Base-by-base conservation (phyloP, 192 early-diverging fungal species). In the Obelidium mucronatum region DNA sequence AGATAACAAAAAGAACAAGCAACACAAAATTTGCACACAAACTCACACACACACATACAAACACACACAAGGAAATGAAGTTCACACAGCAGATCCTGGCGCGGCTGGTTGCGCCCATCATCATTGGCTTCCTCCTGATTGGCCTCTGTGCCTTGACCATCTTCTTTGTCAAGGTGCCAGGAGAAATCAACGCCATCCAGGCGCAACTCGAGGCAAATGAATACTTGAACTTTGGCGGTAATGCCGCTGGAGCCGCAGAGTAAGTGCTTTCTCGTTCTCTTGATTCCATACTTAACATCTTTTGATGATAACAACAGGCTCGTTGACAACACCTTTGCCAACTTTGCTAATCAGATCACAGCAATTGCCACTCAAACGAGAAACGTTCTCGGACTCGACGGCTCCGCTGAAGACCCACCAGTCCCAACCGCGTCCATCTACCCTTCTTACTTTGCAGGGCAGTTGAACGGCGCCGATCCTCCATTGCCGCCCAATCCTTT, bases 91-190 rank as follows among this genome's bases (percentile, higher is more conserved):
- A 76, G 56, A 76, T 76, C 64, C 26, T 67, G 28, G 33, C 67
- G 24, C 40, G 61, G 1, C 63, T 76, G 48, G 51, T 76, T 19
- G 44, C 55, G 2, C 74, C 74, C 34, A n/a, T 76, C 42, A n/a
- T 76, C 2, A 3, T 76, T n/a, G 74, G 74, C 61, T 66, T 67
- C 40, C 30, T 64, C 19, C 40, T 76, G 58, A 52, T 76, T 22
- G 64, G 51, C 1, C 58, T 36, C 64, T 8, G 24, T 3, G 42
- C 63, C 52, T n/a, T 76, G 17, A 26, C 33, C 24, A 15, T 76
- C 74, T 66, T 76, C 51, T 67, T 76, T 24, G 28, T 33, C 33
- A 64, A 44, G 1, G 55, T 55, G 22, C 75, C 67, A 4, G 26
- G 24, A 33, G 30, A 67, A 67, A 77, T 61, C 53, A 40, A 26